Percentiles rank a stretch among this genome's conserved stretches.
These are phyloP conservation scores for Zygosaccharomyces rouxii DNA, from an alignment of 805 yeast genomes.

Conservation along the genomic window DNA sequence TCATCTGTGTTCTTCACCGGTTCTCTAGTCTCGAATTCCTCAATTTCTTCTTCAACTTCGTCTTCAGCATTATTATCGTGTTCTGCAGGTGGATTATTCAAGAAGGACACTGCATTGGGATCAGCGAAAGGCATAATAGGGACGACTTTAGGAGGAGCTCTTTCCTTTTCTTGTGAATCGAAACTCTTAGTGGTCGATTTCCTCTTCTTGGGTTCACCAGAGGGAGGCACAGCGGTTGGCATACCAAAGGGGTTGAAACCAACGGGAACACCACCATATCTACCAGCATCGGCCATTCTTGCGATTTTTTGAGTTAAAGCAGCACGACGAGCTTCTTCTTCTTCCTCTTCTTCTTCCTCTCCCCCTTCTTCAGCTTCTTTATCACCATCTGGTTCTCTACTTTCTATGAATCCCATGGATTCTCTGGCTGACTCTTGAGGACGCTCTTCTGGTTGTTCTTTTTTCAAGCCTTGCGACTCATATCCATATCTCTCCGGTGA, in stretches of 20 bases:
- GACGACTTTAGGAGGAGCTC: constrained; percentile 36
- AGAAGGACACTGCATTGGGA: constrained; percentile 34
- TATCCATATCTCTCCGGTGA: neutral
- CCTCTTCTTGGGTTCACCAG: constrained; percentile 21
- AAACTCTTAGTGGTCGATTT: constrained; percentile 24
- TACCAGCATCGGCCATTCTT: constrained; percentile 78
- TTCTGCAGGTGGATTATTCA: constrained; percentile 15
- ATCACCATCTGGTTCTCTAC: neutral
- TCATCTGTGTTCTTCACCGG: constrained; percentile 1
- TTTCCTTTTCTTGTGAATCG: constrained; percentile 17
- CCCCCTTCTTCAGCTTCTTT: constrained; percentile 38
- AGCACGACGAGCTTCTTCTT: constrained; percentile 69
- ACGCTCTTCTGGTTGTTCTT: constrained; percentile 20
- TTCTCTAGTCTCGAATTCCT: neutral
- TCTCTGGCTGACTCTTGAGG: neutral
- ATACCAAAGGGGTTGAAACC: constrained; percentile 43
- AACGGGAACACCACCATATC: constrained; percentile 60
- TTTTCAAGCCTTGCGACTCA: constrained; percentile 22
- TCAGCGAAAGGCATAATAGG: constrained; percentile 53
- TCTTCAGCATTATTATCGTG: constrained; percentile 4
- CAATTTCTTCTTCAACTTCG: neutral
- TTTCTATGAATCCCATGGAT: neutral
- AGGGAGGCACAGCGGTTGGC: constrained; percentile 27
- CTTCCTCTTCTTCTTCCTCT: constrained; percentile 55
- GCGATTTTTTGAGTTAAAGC: constrained; percentile 93